phyloP scores from a whole-genome alignment of 352 stramenopile species.

The Globisporangium yorkense region DNA sequence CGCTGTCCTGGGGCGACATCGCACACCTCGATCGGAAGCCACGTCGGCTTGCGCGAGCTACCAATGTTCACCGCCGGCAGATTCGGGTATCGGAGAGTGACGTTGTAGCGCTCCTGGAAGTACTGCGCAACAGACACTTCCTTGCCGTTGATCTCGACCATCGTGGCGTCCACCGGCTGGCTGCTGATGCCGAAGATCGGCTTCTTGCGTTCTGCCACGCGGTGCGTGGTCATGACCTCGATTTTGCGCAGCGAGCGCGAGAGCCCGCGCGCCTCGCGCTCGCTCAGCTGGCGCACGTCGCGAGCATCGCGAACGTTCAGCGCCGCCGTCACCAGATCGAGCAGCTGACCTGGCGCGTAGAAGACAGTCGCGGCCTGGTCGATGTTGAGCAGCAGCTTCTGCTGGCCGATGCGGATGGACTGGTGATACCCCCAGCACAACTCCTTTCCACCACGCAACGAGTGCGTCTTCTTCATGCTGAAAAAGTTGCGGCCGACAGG shows the following conservation, averaged over 20 bases:
- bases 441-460: constrained; percentile 56
- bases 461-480: constrained; percentile 48
- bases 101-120: constrained; percentile 54
- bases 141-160: constrained; percentile 49
- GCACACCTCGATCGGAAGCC: constrained; percentile 81
- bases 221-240: constrained; percentile 46
- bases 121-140: constrained; percentile 53
- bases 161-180: constrained; percentile 31
- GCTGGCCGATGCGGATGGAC: constrained; percentile 44
- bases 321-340: constrained; percentile 40
- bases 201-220: constrained; percentile 43
- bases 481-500: constrained; percentile 70
- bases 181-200: constrained; percentile 48
- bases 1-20: constrained; percentile 62
- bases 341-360: constrained; percentile 42
- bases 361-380: constrained; percentile 70
- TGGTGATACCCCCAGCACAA: constrained; percentile 76
- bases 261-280: constrained; percentile 28
- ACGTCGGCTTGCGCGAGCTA: constrained; percentile 40
- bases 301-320: constrained; percentile 28
- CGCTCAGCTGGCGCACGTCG: constrained; percentile 30
- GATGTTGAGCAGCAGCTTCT: constrained; percentile 64
- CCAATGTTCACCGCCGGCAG: constrained; percentile 73
- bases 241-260: constrained; percentile 45
- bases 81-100: constrained; percentile 46